Base-by-base conservation (phyloP, 208 protist genomes). In the Trypanosoma boissoni region DNA sequence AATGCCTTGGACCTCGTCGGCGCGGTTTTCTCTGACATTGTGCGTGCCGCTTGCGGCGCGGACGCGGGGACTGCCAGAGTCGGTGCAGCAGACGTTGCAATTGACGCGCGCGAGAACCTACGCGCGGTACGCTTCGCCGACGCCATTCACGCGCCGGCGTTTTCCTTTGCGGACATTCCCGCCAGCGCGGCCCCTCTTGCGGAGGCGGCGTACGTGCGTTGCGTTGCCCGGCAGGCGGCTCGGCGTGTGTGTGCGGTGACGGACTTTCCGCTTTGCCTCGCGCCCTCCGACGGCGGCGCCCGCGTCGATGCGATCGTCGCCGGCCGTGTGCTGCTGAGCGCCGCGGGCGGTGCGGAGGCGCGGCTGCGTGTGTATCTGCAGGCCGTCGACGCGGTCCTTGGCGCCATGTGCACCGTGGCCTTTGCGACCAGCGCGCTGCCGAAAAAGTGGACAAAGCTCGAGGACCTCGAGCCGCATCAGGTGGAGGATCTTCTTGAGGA, bases 401-500 rank as follows among this genome's bases (percentile, higher is more conserved):
- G 68, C 23, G 59, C 50, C 26, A 96, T 94, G 86, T 96, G 90
- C 72, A 89, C 77, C 36, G 72, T 80, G 2, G 67, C 73, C 27
- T 87, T 93, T 51, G 65, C 73, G 10, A 51, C 46, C 26, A 70
- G 60, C 18, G 78, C 90, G 12, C 61, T 96, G 23, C 83, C 86
- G 3, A 70, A 71, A 28, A 42, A 70, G 23, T 92, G 85, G 85
- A 43, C 27, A 29, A 70, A 72, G 27, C 56, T 86, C 14, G 59
- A 62, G 23, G 57, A 58, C 28, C 51, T 91, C 12, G 63, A 78
- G 57, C 78, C 79, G 0, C 52, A 70, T 28, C 72, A 88, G 48
- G 48, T 96, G 0, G 61, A 65, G 12, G 86, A 92, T 43, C 34
- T 91, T 9, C 67, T 96, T 3, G 90, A 96, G 57, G 86, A 93